These are phyloP conservation scores for Neofusicoccum laricinum DNA, from an alignment of 2,329 filamentous ascomycete species.

Conservation along the genomic window DNA sequence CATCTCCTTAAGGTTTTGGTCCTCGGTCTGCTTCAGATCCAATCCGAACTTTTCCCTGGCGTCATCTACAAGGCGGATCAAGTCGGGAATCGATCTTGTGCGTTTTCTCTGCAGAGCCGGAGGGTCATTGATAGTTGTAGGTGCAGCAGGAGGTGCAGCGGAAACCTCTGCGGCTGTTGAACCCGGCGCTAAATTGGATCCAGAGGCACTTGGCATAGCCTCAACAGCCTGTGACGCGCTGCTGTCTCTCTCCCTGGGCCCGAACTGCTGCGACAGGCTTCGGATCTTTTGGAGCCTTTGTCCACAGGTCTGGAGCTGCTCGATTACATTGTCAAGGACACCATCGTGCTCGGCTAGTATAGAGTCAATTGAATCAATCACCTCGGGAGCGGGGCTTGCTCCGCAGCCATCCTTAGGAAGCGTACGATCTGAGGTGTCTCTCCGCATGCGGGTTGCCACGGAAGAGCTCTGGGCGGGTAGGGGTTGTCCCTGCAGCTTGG, in stretches of 20 bases:
- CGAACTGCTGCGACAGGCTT: background rate
- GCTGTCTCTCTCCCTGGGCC: conserved; percentile 22
- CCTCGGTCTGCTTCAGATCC: conserved; percentile 24
- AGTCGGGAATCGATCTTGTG: conserved; percentile 32
- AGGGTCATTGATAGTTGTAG: conserved; percentile 31
- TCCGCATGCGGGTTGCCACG: background rate
- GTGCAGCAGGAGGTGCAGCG: background rate
- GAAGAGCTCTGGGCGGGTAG: conserved; percentile 11
- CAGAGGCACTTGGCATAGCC: conserved; percentile 15
- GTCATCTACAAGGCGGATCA: conserved; percentile 36
- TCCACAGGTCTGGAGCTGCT: conserved; percentile 31
- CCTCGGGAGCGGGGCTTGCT: conserved; percentile 30
- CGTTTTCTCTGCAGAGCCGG: conserved; percentile 21
- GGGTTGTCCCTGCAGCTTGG: conserved; percentile 5
- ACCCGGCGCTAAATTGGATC: background rate
- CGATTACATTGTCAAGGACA: conserved; percentile 38
- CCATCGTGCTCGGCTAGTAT: conserved; percentile 41
- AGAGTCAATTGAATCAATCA: conserved; percentile 29
- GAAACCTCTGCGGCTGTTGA: conserved; percentile 14
- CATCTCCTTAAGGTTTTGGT: background rate
- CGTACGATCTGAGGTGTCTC: background rate
- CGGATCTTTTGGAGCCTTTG: background rate
- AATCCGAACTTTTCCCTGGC: conserved; percentile 35
- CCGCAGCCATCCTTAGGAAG: conserved; percentile 24
- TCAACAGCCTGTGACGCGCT: conserved; percentile 28